phyloP scores from a whole-genome alignment of 176 grass and related monocot species.

The Carex scoparia region DNA sequence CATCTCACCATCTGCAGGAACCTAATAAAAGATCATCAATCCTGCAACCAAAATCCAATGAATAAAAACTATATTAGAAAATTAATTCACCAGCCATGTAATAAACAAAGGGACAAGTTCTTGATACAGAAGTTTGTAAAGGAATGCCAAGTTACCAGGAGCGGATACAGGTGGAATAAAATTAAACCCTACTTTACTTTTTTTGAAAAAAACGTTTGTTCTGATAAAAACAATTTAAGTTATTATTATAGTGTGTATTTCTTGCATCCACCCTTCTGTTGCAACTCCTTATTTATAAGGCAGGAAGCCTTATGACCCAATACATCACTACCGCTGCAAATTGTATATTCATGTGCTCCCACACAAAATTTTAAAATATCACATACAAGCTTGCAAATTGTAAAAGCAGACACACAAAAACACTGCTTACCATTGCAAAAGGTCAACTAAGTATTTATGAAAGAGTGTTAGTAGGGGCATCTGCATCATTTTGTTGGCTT shows the following conservation, averaged over 20 bases:
- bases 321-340: neutral
- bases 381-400: neutral
- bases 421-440: neutral
- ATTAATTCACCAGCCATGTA: neutral
- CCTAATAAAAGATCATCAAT: conserved; percentile 14
- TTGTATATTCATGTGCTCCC: neutral
- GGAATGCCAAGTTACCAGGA: neutral
- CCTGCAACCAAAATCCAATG: neutral
- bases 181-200: neutral
- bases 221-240: neutral
- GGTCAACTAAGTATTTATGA: neutral
- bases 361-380: neutral
- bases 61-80: neutral
- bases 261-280: neutral
- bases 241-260: neutral
- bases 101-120: neutral
- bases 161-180: neutral
- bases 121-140: neutral
- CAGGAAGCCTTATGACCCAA: neutral
- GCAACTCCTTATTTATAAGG: neutral
- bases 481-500: neutral
- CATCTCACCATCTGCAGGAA: neutral
- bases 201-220: neutral
- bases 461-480: neutral
- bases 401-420: neutral